These are phyloP conservation scores for Kwoniella pini DNA, from an alignment of 768 basidiomycete genomes.

Conservation along the genomic window DNA sequence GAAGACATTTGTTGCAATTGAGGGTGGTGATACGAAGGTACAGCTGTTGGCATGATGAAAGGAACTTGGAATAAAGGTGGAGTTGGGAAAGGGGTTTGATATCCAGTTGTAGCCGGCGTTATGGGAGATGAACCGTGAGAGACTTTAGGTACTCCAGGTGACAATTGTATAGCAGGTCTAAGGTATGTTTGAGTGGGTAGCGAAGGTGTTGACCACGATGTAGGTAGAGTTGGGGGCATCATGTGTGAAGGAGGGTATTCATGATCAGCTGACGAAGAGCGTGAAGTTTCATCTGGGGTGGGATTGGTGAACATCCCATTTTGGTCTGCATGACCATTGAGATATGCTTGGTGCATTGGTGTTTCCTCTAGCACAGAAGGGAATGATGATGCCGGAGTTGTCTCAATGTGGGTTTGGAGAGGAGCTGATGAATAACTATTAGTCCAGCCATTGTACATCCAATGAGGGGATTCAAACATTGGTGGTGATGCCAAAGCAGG, in stretches of 20 bases:
- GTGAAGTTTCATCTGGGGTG: conserved; percentile 2
- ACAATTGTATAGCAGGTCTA: conserved; percentile 18
- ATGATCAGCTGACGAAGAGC: conserved; percentile 18
- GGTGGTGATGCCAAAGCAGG: conserved; percentile 39
- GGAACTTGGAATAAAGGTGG: conserved; percentile 33
- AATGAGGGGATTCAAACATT: conserved; percentile 42
- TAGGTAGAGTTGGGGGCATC: conserved; percentile 6
- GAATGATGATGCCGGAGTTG: conserved; percentile 14
- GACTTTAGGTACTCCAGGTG: conserved; percentile 1
- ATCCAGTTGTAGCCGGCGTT: conserved; percentile 27
- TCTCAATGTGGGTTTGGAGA: conserved; percentile 5
- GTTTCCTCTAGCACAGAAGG: conserved; percentile 47
- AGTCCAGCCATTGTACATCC: conserved; percentile 43
- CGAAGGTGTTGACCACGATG: conserved; percentile 8
- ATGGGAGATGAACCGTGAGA: conserved; percentile 19
- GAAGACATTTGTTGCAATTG: not conserved
- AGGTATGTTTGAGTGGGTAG: conserved; percentile 25
- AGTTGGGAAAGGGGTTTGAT: conserved; percentile 32
- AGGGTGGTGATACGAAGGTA: conserved; percentile 5
- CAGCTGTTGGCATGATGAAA: conserved; percentile 7
- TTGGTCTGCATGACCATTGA: conserved; percentile 5
- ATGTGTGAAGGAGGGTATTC: conserved; percentile 7
- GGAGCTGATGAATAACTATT: conserved; percentile 8
- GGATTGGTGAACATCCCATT: conserved; percentile 1
- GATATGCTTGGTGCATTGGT: conserved; percentile 31